Evolutionary conservation across 441 rosid species (phyloP), one percentile per base, ranked within the genome.

Genomic region (Croton setiger): DNA sequence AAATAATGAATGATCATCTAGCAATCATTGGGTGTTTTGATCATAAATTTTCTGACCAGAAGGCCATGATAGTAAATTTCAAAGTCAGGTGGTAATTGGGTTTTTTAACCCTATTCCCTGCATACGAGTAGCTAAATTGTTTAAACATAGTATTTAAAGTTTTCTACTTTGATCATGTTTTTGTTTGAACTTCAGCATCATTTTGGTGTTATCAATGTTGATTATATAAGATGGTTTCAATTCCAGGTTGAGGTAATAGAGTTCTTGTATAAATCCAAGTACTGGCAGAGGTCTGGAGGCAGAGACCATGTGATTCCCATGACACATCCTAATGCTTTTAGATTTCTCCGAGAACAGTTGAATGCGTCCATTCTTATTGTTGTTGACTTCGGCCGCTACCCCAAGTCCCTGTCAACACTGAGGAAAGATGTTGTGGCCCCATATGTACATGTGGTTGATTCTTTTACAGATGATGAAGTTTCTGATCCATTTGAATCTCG

Each of bases 321-420:
- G 96, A 90, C 97, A 65, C 99, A 95, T 86, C 99, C 99, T 14
- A 95, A 95, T 79, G 99, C 99, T 54, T 92, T 95, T 77, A 86
- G 98, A 80, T 95, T 92, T 82, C 88, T 85, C 21, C 84, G 98
- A 64, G 85, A 86, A 66, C 82, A 84, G 83, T 81, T 88, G 81
- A 95, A 95, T 49, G 92, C 96, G 20, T 87, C 98, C 20, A 85
- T 95, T 67, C 90, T 95, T 54, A 60, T 95, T 70, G 90, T 95
- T 79, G 96, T 80, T 62, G 99, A 95, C 76, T 95, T 95, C 63
- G 98, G 96, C 63, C 94, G 98, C 43, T 88, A 84, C 64, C 81
- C 97, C 3, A 85, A 27, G 78, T 83, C 76, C 69, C 60, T 89
- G 83, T 88, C 99, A 56, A 84, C 82, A 71, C 75, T 95, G 15